Evolutionary conservation across 129 eudicot genomes (phyloP).

Genomic region (Flaveria trinervia): DNA sequence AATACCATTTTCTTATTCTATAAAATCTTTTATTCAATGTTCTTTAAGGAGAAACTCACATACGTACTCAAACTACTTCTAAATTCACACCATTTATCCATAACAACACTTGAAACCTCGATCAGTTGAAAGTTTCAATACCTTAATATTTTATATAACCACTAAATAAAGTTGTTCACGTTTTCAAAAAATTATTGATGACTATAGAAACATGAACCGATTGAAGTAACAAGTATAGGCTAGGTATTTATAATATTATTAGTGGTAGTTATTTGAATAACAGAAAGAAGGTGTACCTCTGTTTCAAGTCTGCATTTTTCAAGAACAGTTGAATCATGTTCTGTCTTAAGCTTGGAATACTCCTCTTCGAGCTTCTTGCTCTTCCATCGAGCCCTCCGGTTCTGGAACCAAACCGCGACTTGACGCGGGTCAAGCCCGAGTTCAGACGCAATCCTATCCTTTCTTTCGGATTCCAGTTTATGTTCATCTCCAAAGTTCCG

Average conservation of each 20-base stretch:
- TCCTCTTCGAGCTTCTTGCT: slow-evolving; percentile 87
- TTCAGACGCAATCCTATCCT: slow-evolving; percentile 73
- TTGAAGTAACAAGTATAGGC: neutral
- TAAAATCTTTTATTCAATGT: neutral
- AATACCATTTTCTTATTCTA: neutral
- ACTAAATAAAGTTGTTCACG: too few species aligned
- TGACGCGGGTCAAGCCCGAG: slow-evolving; percentile 89
- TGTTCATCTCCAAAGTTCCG: slow-evolving; percentile 64
- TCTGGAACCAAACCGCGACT: slow-evolving; percentile 97
- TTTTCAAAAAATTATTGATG: neutral
- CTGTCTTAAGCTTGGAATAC: slow-evolving; percentile 60
- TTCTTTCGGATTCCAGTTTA: slow-evolving; percentile 82
- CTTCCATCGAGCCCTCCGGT: slow-evolving; percentile 89
- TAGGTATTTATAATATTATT: neutral
- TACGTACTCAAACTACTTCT: too few species aligned
- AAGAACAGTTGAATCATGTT: slow-evolving; percentile 58
- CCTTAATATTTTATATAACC: too few species aligned
- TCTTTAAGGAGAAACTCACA: too few species aligned
- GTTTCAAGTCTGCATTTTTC: slow-evolving; percentile 80
- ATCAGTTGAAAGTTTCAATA: too few species aligned
- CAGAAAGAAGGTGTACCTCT: slow-evolving; percentile 46
- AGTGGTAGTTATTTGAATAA: neutral
- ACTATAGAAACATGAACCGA: neutral
- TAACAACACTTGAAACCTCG: too few species aligned
- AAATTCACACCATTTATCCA: too few species aligned